These are phyloP conservation scores for Dalbergia cultrata DNA, from an alignment of 306 rosid genomes.

Conservation along the genomic window DNA sequence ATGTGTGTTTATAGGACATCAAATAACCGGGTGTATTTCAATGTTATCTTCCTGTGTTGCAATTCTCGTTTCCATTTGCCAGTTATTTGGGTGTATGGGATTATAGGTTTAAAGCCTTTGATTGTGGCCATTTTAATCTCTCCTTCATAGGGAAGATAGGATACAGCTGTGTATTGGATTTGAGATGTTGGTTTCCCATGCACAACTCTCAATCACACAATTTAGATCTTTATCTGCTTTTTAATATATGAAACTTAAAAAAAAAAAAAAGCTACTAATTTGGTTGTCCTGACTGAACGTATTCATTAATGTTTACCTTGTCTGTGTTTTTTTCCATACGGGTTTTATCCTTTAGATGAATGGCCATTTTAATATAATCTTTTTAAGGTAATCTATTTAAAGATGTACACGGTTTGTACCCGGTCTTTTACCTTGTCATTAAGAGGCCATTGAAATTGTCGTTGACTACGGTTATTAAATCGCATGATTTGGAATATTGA, in stretches of 20 bases:
- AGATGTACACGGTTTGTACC: background rate
- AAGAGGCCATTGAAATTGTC: background rate
- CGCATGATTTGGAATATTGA: too few species aligned
- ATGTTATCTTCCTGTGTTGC: background rate
- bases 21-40: background rate
- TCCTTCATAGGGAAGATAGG: background rate
- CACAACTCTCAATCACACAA: background rate
- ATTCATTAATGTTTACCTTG: too few species aligned
- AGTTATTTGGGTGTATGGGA: slow-evolving; percentile 4
- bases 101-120: background rate
- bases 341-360: background rate
- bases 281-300: too few species aligned
- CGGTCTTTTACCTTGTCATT: background rate
- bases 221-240: too few species aligned
- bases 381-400: background rate
- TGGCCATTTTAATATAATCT: background rate
- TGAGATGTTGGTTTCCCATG: background rate
- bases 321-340: background rate
- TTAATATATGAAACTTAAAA: too few species aligned
- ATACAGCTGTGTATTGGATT: background rate
- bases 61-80: background rate
- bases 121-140: background rate
- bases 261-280: too few species aligned
- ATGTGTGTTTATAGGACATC: background rate
- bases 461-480: too few species aligned